Base-by-base conservation (phyloP, 1,139 yeast species). In the Saccharomyces hybrid region DNA sequence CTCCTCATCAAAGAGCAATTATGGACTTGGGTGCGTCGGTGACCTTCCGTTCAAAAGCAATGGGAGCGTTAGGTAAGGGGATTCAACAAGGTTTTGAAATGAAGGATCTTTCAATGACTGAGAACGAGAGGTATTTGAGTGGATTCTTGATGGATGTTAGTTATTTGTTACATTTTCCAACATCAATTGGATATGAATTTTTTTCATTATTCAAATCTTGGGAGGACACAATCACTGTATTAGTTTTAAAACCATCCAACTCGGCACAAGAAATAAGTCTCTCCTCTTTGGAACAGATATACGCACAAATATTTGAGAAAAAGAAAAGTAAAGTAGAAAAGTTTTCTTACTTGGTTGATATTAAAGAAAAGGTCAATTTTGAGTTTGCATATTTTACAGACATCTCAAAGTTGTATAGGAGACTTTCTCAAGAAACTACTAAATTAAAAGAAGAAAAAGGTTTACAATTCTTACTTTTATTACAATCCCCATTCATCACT, bases 41-140 rank as follows among this genome's bases (percentile, higher is more conserved):
- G 27, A 77, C 77, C 32, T 85, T 90, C 59, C 88, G 82, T 58
- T 78, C 87, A 0, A 75, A 78, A 54, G 67, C 68, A 34, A 82
- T 89, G 16, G 97, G 97, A 14, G 81, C 93, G 1, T 75, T 93
- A n/a, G 96, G 97, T 9, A 82, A 80, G 63, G 96, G 97, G 27
- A 74, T 95, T 58, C 90, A 88, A 61, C 78, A 80, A 57, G 99
- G 99, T 0, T 95, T 95, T 70, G 82, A 85, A 23, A 68, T 80
- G 56, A 80, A 79, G 54, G 84, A 86, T 67, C 71, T 87, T 51
- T 70, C 74, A 20, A 71, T 74, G 61, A 72, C 78, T 4, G 79
- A 78, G 20, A 70, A 78, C 23, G 76, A 74, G 2, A 73, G 75
- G 51, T 88, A 86, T 63, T 72, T 84, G 65, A 73, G 74, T 53